A percentile compares a stretch with the other conserved stretches of the same genome.
phyloP scores from a whole-genome alignment of 257 asterid genomes.

The Nicotiana paniculata region DNA sequence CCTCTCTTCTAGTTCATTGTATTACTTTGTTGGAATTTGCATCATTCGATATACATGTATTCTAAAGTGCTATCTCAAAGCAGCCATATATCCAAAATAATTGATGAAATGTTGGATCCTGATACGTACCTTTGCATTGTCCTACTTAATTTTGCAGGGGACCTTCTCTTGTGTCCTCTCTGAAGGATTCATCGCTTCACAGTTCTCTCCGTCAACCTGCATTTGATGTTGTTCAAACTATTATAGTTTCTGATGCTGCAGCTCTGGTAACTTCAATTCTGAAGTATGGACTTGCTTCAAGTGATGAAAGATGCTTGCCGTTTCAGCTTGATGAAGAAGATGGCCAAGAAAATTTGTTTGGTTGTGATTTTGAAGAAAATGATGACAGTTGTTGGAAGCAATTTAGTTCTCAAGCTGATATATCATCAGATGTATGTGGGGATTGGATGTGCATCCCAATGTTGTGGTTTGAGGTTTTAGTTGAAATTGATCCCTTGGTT shows the following conservation, averaged over 20 bases:
- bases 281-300: conserved; percentile 45
- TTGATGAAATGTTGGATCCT: neutral
- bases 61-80: neutral
- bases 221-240: conserved; percentile 74
- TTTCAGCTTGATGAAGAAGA: conserved; percentile 44
- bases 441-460: conserved; percentile 96
- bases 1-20: neutral
- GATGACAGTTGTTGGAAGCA: conserved; percentile 77
- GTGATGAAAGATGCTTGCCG: conserved; percentile 36
- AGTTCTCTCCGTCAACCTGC: conserved; percentile 92
- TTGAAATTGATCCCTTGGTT: conserved; percentile 62
- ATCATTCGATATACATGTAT: neutral
- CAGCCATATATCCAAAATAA: neutral
- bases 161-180: conserved; percentile 78
- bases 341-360: conserved; percentile 45
- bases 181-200: conserved; percentile 75
- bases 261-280: conserved; percentile 60
- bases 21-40: neutral
- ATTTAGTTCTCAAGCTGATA: conserved; percentile 62
- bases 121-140: neutral
- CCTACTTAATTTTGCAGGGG: conserved; percentile 49
- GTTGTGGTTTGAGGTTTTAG: conserved; percentile 94
- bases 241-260: conserved; percentile 86
- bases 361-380: conserved; percentile 36
- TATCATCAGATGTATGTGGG: conserved; percentile 51